Conservation (phyloP, 1,139 yeast genomes). For the Hanseniaspora gamundiae region DNA sequence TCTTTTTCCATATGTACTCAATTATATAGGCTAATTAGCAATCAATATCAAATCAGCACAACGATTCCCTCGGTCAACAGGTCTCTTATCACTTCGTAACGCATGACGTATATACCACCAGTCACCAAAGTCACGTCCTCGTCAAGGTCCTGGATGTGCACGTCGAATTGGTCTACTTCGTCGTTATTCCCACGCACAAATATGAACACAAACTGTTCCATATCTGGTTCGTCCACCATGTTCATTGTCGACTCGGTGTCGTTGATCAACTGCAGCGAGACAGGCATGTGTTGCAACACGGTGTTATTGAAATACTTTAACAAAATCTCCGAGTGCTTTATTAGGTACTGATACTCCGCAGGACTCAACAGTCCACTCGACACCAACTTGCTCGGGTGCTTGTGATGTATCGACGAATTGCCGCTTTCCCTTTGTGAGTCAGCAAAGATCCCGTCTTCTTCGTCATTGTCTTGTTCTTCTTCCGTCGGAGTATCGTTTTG, state of each 20-base stretch:
- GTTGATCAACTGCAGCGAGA: slow-evolving; percentile 54
- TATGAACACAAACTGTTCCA: slow-evolving; percentile 65
- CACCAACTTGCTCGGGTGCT: slow-evolving; percentile 20
- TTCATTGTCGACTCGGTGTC: slow-evolving; percentile 65
- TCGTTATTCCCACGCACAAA: slow-evolving; percentile 30
- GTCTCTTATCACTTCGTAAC: slow-evolving; percentile 37
- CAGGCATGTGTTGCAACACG: slow-evolving; percentile 59
- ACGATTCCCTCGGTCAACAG: slow-evolving; percentile 19
- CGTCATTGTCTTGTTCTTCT: slow-evolving; percentile 8
- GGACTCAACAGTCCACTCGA: slow-evolving; percentile 11
- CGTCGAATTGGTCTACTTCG: slow-evolving; percentile 19
- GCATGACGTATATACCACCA: slow-evolving; percentile 66
- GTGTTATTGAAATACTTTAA: slow-evolving; percentile 55
- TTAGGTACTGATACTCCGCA: slow-evolving; percentile 5
- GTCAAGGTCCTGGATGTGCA: slow-evolving; percentile 21
- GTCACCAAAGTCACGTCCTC: slow-evolving; percentile 53
- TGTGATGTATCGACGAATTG: not conserved
- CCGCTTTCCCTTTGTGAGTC: not conserved
- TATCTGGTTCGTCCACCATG: slow-evolving; percentile 72
- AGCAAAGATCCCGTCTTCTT: slow-evolving; percentile 1
- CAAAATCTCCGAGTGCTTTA: slow-evolving; percentile 48
- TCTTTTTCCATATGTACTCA: not conserved
- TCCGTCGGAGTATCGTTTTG: slow-evolving; percentile 13
- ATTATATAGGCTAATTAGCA: not conserved
- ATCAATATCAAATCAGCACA: slow-evolving; percentile 15